Base-by-base conservation (phyloP, 148 eudicot genomes). In the Amaranthus palmeri region DNA sequence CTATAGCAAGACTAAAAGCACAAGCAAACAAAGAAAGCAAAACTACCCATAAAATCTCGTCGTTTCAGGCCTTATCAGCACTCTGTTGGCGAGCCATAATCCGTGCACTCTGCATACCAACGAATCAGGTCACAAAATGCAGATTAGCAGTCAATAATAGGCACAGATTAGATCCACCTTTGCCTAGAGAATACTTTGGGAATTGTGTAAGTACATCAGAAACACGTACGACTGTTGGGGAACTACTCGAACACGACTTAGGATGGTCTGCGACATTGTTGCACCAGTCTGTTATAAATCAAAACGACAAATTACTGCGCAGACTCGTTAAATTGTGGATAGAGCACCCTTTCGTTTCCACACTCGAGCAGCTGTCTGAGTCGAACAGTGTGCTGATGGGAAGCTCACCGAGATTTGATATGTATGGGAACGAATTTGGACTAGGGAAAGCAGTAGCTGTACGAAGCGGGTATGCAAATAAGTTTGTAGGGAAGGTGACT, bases 21-120 rank as follows among this genome's bases (percentile, higher is more conserved):
- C 67, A 70, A 61, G 81, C 79, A 43, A 81, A 74, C 9, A 4
- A 55, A 1, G 73, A 74, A 40, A 53, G 63, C 53, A 18, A 67
- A n/a, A n/a, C n/a, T 1, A 57, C 10, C 36, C 15, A 17, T 7
- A 55, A 61, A 0, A 74, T 81, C 5, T 81, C 84, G 3, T 74
- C 79, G 0, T 72, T 81, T n/a, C 79, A 81, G 15, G 72, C 77
- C 7, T 8, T 72, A 4, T 65, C 67, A 3, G 81, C 81, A 7
- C 72, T 77, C 8, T 68, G 74, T 14, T 81, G 84, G 84, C 56
- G 78, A n/a, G 70, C 81, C 11, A 61, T 81, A 0, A 44, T 67
- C 12, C 76, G 81, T 17, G 60, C 69, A 18, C 51, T 57, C 43
- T 1, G 15, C 15, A 18, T 70, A 54, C 55, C 46, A 40, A 7